Percentiles rank a stretch among this genome's conserved stretches.
These are phyloP conservation scores for Hypoxylon sp. DNA, from an alignment of 2,329 filamentous ascomycete species.

Conservation along the genomic window DNA sequence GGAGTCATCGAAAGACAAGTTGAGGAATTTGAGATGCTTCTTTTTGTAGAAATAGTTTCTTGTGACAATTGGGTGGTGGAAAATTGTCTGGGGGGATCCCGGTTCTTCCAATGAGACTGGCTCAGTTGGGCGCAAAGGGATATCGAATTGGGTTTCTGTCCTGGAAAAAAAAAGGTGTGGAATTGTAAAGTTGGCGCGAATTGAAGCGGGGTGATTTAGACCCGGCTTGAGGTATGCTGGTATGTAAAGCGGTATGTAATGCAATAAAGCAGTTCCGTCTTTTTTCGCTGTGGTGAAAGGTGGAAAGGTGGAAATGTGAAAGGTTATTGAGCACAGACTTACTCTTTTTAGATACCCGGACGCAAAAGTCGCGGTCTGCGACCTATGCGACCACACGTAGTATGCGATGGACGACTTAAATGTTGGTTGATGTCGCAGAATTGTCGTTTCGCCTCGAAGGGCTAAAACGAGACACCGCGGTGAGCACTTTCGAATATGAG, in stretches of 20 bases:
- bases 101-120: slow-evolving; percentile 44
- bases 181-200: slow-evolving; percentile 43
- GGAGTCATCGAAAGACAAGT: slow-evolving; percentile 23
- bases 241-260: slow-evolving; percentile 6
- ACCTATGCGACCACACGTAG: slow-evolving; percentile 2
- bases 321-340: slow-evolving; percentile 21
- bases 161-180: slow-evolving; percentile 41
- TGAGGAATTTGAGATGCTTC: slow-evolving; percentile 25
- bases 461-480: slow-evolving; percentile 45
- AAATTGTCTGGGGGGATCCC: slow-evolving; percentile 45
- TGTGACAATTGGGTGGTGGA: slow-evolving; percentile 36
- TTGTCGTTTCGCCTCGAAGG: slow-evolving; percentile 41
- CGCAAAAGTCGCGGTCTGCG: slow-evolving; percentile 1
- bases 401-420: not conserved
- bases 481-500: slow-evolving; percentile 31
- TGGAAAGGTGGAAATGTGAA: not conserved
- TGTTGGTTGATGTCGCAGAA: slow-evolving; percentile 5
- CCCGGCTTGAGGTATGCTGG: slow-evolving; percentile 19
- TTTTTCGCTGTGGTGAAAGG: not conserved
- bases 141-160: slow-evolving; percentile 52
- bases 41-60: slow-evolving; percentile 36
- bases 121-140: slow-evolving; percentile 53
- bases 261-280: slow-evolving; percentile 29
- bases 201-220: slow-evolving; percentile 42
- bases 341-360: slow-evolving; percentile 16